Evolutionary conservation across 176 grass and related monocot species (phyloP), one percentile per base, ranked within the genome.

Genomic region (Avena eriantha): DNA sequence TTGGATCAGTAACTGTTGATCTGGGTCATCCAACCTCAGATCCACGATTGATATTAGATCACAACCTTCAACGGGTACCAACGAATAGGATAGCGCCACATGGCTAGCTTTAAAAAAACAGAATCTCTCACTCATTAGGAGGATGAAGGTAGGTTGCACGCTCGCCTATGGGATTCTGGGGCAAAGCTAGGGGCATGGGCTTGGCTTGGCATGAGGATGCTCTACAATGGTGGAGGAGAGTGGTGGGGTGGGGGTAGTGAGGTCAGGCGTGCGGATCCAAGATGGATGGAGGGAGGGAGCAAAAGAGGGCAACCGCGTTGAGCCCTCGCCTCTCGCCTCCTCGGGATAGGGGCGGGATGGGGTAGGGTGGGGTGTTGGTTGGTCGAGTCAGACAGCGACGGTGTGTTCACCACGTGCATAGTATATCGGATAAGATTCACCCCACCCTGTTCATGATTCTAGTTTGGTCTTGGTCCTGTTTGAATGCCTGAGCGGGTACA

Each of bases 191-290:
- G 66, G 47, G 31, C 8, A 8, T 54, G 48, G 74, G 50, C 50
- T 77, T 13, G 77, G 45, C 34, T 57, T 55, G 73, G 65, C 18
- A 5, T 14, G n/a, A 35, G 65, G 34, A 8, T 23, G 60, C 35
- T 56, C 80, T 1, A 56, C 8, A 81, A 68, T 45, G 80, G 55
- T 29, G 84, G 89, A 82, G 79, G 39, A 8, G 51, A 41, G 26
- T 5, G 23, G 73, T 22, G 45, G 45, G 17, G 76, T 21, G 17
- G 31, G 22, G 21, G 23, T 8, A 58, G 23, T 13, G 39, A 51
- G 7, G 36, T 49, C 14, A 10, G 79, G 31, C 18, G 50, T 8
- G 46, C 4, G 50, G 70, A 70, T 74, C 55, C 43, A 46, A 12
- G 70, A 3, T 26, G 56, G 3, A 69, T 45, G 50, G n/a, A 23